Evolutionary conservation across 371 early-diverging fungal genomes (phyloP), one percentile per base, ranked within the genome.

Genomic region (Mucor racemosus): DNA sequence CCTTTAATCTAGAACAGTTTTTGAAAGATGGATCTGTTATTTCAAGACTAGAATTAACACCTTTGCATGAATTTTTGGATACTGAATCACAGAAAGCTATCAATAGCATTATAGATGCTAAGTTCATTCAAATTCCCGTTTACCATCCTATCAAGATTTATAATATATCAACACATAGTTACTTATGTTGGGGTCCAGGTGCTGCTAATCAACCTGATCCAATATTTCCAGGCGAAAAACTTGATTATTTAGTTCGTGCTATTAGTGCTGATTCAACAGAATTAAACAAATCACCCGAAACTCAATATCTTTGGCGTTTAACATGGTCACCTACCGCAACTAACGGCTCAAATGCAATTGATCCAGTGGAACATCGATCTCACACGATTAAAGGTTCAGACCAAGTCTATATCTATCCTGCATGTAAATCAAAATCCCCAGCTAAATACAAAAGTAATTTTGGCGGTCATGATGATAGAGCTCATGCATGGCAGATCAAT

Each of bases 61-160:
- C 82, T 21, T 62, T 82, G 9, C 74, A 82, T 50, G 76, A 76
- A 41, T 82, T 79, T 33, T 62, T 82, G 13, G 50, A 55, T 19
- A 42, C 39, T 5, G 63, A 69, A n/a, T 15, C 54, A 6, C 54
- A 54, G 15, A 58, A 71, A n/a, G 60, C 66, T 19, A 74, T 78
- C 19, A 44, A 62, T 2, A 21, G 48, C 8, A 60, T 80, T 14
- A 80, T 82, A n/a, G 40, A 70, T 38, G 11, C 58, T 7, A 68
- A 60, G 33, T 72, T 76, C n/a, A 61, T 67, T 36, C 72, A 70
- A 7, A 71, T 82, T 4, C 69, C 74, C 0, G 54, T 66, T 1
- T 65, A 78, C 58, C 55, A 63, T 5, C 77, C 82, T 5, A 69
- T 82, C 34, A 72, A 76, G 21, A 35, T 82, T 42, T 78, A 72